phyloP scores from a whole-genome alignment of 768 basidiomycete genomes.

The Lepiota subincarnata region DNA sequence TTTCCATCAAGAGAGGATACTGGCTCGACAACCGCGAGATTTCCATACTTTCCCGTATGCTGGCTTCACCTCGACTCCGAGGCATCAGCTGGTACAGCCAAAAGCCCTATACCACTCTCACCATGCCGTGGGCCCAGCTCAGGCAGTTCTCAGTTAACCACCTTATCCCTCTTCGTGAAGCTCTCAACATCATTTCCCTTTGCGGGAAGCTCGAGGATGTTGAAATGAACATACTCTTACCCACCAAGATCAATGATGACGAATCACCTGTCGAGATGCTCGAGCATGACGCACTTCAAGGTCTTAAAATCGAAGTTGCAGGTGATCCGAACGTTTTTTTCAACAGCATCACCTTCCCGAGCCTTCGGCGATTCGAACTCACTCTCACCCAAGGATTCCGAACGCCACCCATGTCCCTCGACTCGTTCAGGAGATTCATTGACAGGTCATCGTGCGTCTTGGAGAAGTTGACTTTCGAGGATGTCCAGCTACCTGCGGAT shows the following conservation, averaged over 20 bases:
- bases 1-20: conserved; percentile 21
- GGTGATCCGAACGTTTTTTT: conserved; percentile 21
- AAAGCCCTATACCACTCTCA: conserved; percentile 15
- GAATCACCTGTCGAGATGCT: conserved; percentile 11
- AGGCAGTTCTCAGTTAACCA: conserved; percentile 21
- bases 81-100: conserved; percentile 18
- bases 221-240: conserved; percentile 10
- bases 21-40: conserved; percentile 17
- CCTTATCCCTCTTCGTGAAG: conserved; percentile 17
- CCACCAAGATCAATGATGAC: conserved; percentile 5
- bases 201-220: conserved; percentile 10
- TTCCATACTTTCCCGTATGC: conserved; percentile 16
- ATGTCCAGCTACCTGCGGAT: conserved; percentile 6
- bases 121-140: conserved; percentile 25
- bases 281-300: conserved; percentile 18
- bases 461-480: conserved; percentile 10
- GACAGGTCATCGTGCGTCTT: conserved; percentile 8
- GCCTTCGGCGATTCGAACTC: conserved; percentile 20
- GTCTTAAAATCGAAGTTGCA: conserved; percentile 17
- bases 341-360: conserved; percentile 21
- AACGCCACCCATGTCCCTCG: conserved; percentile 11
- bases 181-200: conserved; percentile 17
- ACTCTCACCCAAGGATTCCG: conserved; percentile 9
- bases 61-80: conserved; percentile 23
- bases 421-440: conserved; percentile 5